Evolutionary conservation across 2,329 filamentous ascomycete species (phyloP), one percentile per base, ranked within the genome.

Genomic region (Fusarium begoniae): DNA sequence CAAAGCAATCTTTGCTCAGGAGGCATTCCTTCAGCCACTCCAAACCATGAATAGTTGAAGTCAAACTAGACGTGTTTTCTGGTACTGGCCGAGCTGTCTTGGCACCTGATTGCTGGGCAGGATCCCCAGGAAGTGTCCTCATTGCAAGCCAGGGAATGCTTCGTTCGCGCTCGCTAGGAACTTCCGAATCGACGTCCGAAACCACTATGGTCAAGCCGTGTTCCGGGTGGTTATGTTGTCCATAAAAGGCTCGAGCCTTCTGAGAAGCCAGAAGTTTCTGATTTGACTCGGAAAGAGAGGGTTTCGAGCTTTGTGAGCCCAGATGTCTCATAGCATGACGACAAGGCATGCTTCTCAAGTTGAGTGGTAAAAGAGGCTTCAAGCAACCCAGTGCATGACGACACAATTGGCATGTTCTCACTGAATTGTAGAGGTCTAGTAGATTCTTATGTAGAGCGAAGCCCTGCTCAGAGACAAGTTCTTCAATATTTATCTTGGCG

Each of bases 21-120:
- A 67, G 22, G 20, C 61, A 67, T 18, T 45, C 30, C 11, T 58
- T 58, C 5, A 66, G 10, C 64, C 61, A 67, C n/a, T 40, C 26
- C 4, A 66, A 14, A 22, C n/a, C 32, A 38, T 58, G 61, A 3
- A 35, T 1, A 9, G 44, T 45, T 1, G 61, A 66, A 14, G n/a
- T 40, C 0, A 20, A 3, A 3, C 37, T 44, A 0, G 32, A 58
- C 1, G 8, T 66, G 13, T 6, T 59, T 10, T 40, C 24, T 8
- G 44, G 26, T 2, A 59, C 4, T 0, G 14, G 8, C 0, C 50
- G 38, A 13, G 17, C 20, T 1, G 43, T 43, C 6, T 37, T 20
- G 5, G 6, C 26, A 0, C 61, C 61, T 3, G 26, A 35, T 18
- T 2, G 3, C 1, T 22, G 13, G 1, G 64, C 30, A 8, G 26